A percentile compares a stretch with the other conserved stretches of the same genome.
Conservation (phyloP, 345 rosid genomes). For the Orychophragmus violaceus region DNA sequence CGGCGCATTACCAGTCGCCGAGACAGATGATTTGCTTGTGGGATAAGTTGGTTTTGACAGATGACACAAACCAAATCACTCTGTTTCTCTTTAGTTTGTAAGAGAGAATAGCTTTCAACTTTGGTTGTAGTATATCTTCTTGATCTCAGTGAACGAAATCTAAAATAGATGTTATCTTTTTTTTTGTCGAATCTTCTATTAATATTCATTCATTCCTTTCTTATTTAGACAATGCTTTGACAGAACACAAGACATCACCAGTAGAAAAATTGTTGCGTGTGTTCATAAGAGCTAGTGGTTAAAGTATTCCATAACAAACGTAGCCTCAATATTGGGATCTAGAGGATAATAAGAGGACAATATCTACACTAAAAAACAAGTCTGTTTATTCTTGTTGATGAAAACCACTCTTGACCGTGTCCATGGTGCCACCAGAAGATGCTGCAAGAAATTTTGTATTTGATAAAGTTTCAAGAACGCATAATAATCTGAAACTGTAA, state of each 20-base stretch:
- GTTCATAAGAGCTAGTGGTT: background rate
- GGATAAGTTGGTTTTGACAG: slow-evolving; percentile 50
- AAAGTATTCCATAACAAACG: background rate
- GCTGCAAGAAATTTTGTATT: background rate
- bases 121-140: slow-evolving; percentile 5
- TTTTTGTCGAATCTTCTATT: background rate
- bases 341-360: background rate
- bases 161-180: background rate
- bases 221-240: background rate
- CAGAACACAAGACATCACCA: too few relatives aligned
- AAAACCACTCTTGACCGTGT: background rate
- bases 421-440: too few relatives aligned
- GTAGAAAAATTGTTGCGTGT: too few relatives aligned
- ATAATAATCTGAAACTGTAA: background rate
- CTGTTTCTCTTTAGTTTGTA: slow-evolving; percentile 3
- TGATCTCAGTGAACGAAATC: background rate
- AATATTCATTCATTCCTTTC: slow-evolving; percentile 10
- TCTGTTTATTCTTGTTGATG: background rate
- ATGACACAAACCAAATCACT: slow-evolving; percentile 26
- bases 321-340: too few relatives aligned
- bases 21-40: slow-evolving; percentile 83
- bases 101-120: background rate
- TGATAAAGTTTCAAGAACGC: background rate
- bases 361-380: background rate
- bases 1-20: slow-evolving; percentile 86